Evolutionary conservation across 148 eudicot genomes (phyloP), one percentile per base, ranked within the genome.

Genomic region (Chenopodium suecicum): DNA sequence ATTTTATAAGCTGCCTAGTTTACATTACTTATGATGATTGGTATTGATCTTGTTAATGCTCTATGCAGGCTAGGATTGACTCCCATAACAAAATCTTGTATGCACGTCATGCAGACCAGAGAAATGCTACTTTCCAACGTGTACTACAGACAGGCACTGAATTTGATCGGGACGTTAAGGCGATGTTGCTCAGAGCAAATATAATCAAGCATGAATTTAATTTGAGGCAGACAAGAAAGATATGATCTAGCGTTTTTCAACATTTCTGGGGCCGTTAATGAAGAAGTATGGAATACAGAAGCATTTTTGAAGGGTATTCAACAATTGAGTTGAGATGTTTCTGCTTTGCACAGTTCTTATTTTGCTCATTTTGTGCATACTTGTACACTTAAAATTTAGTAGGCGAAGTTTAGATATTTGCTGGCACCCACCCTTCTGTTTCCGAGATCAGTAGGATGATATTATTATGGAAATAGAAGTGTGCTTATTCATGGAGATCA

Each of bases 81-180:
- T 96, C 99, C 23, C 99, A 96, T 76, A 94, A 96, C 94, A 96
- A 96, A 89, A 90, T 96, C 46, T 82, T 96, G 14, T 94, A 96
- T 72, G 99, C 99, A 70, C 89, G 97, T 34, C 98, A 93, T 73
- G 94, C 97, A 2, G 99, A 95, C 86, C 98, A 93, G 88, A 92
- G 99, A 86, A 96, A 94, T 69, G 92, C 92, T 9, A 96, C 99
- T 62, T 96, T 96, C 84, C 99, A 96, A 80, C 90, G 92, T 12
- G 98, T 90, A 75, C 80, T 95, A 64, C 99, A 95, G 82, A 93
- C 99, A 20, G 99, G 98, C 63, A 70, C 34, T 68, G 98, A 91
- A 76, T 92, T 92, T 60, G 98, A 95, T 70, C 84, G 87, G 44
- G 98, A 92, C 81, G 97, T 92, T 20, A 91, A 87, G 86, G 87